phyloP scores from a whole-genome alignment of 352 stramenopile species.

The Globisporangium recalcitrans region DNA sequence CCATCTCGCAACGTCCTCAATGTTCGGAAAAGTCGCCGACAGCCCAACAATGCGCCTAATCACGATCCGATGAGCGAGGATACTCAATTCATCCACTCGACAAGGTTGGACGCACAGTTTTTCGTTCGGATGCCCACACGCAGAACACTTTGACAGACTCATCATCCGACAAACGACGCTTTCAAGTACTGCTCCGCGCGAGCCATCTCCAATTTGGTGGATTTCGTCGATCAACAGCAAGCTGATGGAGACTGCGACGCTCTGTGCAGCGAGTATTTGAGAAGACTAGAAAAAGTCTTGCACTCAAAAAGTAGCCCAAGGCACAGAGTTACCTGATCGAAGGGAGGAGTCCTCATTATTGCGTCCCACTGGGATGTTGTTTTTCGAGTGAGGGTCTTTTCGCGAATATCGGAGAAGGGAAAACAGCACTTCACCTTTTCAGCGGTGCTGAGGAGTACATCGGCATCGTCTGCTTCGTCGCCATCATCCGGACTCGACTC shows the following conservation, averaged over 20 bases:
- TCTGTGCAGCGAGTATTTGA: constrained; percentile 3
- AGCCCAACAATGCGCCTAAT: constrained; percentile 31
- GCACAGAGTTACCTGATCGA: constrained; percentile 12
- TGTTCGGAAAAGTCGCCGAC: constrained; percentile 37
- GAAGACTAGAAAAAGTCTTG: not conserved
- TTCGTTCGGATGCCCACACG: constrained; percentile 13
- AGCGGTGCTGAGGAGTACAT: constrained; percentile 38
- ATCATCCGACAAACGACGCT: constrained; percentile 36
- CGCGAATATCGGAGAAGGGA: not conserved
- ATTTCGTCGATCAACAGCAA: constrained; percentile 40
- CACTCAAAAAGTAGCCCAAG: not conserved
- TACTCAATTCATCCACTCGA: not conserved
- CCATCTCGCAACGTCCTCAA: constrained; percentile 25
- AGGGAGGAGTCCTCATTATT: constrained; percentile 17
- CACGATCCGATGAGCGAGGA: not conserved
- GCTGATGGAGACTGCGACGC: constrained; percentile 3
- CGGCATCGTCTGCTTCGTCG: constrained; percentile 13
- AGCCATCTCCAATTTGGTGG: constrained; percentile 35
- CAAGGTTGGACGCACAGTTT: constrained; percentile 19
- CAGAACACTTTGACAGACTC: constrained; percentile 19
- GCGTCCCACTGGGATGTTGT: constrained; percentile 35
- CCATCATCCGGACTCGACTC: constrained; percentile 11
- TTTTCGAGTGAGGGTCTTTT: not conserved
- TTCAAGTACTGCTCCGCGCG: constrained; percentile 26
- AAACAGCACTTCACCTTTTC: constrained; percentile 29